Evolutionary conservation across 495 filamentous ascomycete species (phyloP).

Genomic region (Xylaria acuta): DNA sequence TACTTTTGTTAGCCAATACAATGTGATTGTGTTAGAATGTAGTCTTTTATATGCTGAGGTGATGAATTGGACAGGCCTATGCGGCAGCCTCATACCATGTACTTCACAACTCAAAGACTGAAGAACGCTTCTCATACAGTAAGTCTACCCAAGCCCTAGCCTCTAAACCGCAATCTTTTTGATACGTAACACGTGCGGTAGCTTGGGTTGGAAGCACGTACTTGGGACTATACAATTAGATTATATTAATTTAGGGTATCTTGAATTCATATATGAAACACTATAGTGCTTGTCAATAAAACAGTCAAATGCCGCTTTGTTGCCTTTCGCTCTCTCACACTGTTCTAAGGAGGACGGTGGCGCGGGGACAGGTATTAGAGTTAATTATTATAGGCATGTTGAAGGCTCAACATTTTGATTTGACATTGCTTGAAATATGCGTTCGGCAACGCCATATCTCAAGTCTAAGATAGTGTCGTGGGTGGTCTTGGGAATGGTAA

Average conservation of each 20-base stretch:
- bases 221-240: too few relatives aligned
- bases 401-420: not conserved
- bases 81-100: too few relatives aligned
- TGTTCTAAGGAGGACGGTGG: not conserved
- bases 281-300: not conserved
- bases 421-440: constrained; percentile 15
- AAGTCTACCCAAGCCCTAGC: too few relatives aligned
- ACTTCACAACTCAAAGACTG: too few relatives aligned
- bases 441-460: constrained; percentile 19
- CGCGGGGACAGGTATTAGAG: not conserved
- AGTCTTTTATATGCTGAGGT: too few relatives aligned
- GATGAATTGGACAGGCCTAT: too few relatives aligned
- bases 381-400: not conserved
- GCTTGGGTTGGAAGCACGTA: too few relatives aligned
- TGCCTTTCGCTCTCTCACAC: not conserved
- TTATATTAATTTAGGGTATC: too few relatives aligned
- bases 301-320: not conserved
- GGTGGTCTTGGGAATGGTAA: constrained; percentile 1
- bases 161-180: too few relatives aligned
- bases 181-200: too few relatives aligned
- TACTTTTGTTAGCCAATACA: not conserved
- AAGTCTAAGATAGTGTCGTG: constrained; percentile 11
- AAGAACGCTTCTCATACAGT: too few relatives aligned
- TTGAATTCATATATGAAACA: not conserved
- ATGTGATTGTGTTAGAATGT: not conserved